Conservation (phyloP, 768 basidiomycete species). For the Suillus subalutaceus region DNA sequence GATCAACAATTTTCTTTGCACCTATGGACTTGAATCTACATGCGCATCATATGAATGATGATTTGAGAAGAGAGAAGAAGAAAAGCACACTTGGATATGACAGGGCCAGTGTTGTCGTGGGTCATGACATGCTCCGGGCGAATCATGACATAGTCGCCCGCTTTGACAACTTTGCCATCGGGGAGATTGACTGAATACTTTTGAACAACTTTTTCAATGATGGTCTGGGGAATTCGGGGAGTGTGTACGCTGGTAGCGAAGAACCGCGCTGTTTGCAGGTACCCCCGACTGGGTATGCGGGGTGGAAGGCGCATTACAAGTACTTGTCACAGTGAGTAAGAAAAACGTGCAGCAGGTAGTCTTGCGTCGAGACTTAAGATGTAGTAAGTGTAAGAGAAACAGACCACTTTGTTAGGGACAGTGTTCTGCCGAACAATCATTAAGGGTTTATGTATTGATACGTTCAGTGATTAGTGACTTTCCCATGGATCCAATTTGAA, state of each 20-base stretch:
- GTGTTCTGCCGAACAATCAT: too few relatives aligned
- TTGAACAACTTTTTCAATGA: slow-evolving; percentile 98
- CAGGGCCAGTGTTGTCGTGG: slow-evolving; percentile 97
- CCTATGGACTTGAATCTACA: slow-evolving; percentile 92
- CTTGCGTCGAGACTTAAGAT: not conserved
- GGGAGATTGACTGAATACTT: slow-evolving; percentile 93
- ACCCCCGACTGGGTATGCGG: slow-evolving; percentile 1
- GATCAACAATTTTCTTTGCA: slow-evolving; percentile 79
- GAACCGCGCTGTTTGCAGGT: slow-evolving; percentile 17
- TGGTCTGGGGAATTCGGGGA: slow-evolving; percentile 68
- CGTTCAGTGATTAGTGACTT: too few relatives aligned
- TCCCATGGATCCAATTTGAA: too few relatives aligned
- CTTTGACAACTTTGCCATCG: slow-evolving; percentile 75
- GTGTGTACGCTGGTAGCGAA: slow-evolving; percentile 37
- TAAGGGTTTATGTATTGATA: too few relatives aligned
- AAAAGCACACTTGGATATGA: slow-evolving; percentile 85
- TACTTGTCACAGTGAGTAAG: not conserved
- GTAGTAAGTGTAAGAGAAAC: not conserved
- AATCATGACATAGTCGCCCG: slow-evolving; percentile 99
- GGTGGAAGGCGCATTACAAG: slow-evolving; percentile 9
- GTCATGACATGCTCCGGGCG: slow-evolving; percentile 98
- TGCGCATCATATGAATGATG: slow-evolving; percentile 8
- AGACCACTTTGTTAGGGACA: not conserved
- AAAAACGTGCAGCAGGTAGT: not conserved
- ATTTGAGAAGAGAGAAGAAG: slow-evolving; percentile 3